phyloP scores from a whole-genome alignment of 768 basidiomycete genomes.

The Mycena amicta region DNA sequence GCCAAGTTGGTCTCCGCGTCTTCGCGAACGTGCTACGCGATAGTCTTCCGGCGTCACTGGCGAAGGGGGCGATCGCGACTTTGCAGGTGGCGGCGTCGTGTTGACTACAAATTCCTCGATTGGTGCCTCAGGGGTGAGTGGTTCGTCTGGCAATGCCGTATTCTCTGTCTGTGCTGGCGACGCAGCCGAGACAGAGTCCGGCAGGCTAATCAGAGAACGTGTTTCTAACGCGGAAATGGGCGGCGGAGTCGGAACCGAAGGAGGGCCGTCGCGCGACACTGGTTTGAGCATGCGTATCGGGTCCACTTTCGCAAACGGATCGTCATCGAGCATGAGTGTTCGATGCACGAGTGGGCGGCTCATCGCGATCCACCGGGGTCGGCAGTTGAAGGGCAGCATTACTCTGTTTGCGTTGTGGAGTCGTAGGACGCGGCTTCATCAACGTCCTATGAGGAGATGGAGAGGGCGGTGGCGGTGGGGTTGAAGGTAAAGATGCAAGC shows the following conservation, averaged over 20 bases:
- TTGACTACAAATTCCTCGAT: slow-evolving; percentile 7
- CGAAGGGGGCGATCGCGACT: slow-evolving; percentile 16
- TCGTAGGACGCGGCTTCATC: slow-evolving; percentile 9
- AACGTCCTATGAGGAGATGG: background rate
- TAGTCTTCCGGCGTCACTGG: slow-evolving; percentile 28
- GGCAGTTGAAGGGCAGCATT: slow-evolving; percentile 13
- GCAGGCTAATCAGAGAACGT: background rate
- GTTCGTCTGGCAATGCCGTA: background rate
- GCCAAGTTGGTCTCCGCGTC: slow-evolving; percentile 42
- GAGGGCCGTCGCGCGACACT: slow-evolving; percentile 12
- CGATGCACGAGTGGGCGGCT: slow-evolving; percentile 32
- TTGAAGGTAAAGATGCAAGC: background rate
- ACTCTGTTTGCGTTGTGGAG: slow-evolving; percentile 13
- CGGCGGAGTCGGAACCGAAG: background rate
- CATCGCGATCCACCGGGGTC: slow-evolving; percentile 20
- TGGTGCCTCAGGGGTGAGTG: slow-evolving; percentile 5
- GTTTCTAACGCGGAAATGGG: background rate
- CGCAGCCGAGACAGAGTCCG: too few relatives aligned
- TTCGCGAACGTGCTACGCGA: slow-evolving; percentile 38
- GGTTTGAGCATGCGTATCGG: slow-evolving; percentile 49
- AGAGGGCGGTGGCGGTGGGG: slow-evolving; percentile 14
- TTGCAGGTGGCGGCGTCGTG: slow-evolving; percentile 17
- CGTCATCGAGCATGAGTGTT: slow-evolving; percentile 47
- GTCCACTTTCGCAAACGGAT: slow-evolving; percentile 58
- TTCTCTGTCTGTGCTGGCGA: background rate